Conservation (phyloP, 73 alveolate species). For the Stentor coeruleus region DNA sequence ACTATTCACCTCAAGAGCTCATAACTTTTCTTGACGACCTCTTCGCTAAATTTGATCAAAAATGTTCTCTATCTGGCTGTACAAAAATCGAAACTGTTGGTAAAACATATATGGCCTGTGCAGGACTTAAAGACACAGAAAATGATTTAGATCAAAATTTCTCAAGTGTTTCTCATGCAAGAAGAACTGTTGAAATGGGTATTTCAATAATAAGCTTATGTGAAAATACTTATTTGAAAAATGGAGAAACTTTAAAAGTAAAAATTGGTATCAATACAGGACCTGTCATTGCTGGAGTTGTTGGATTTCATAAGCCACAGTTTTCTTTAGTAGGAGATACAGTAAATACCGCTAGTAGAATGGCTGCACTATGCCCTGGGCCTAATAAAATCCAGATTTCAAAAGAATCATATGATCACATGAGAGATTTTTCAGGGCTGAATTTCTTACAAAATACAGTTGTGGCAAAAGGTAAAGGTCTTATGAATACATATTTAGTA, state of each 20-base stretch:
- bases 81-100: slow-evolving; percentile 85
- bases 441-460: slow-evolving; percentile 33
- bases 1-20: slow-evolving; percentile 42
- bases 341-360: slow-evolving; percentile 98
- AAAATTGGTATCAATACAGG: slow-evolving; percentile 98
- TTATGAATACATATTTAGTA: slow-evolving; percentile 31
- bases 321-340: slow-evolving; percentile 98
- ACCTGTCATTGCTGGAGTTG: slow-evolving; percentile 96
- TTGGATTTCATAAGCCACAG: slow-evolving; percentile 98
- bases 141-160: neutral
- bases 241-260: slow-evolving; percentile 19
- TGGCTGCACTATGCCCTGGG: slow-evolving; percentile 29
- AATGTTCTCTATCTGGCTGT: slow-evolving; percentile 39
- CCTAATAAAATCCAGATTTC: slow-evolving; percentile 18
- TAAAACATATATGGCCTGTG: slow-evolving; percentile 87
- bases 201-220: neutral
- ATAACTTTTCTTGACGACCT: slow-evolving; percentile 49
- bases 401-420: neutral
- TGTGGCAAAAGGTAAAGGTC: slow-evolving; percentile 56
- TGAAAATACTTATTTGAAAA: neutral
- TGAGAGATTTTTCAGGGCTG: slow-evolving; percentile 1
- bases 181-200: neutral
- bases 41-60: slow-evolving; percentile 40
- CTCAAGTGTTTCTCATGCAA: slow-evolving; percentile 7
- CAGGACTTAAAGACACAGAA: slow-evolving; percentile 73